Base-by-base conservation (phyloP, 2,329 filamentous ascomycete species). In the Fusarium chuoi region DNA sequence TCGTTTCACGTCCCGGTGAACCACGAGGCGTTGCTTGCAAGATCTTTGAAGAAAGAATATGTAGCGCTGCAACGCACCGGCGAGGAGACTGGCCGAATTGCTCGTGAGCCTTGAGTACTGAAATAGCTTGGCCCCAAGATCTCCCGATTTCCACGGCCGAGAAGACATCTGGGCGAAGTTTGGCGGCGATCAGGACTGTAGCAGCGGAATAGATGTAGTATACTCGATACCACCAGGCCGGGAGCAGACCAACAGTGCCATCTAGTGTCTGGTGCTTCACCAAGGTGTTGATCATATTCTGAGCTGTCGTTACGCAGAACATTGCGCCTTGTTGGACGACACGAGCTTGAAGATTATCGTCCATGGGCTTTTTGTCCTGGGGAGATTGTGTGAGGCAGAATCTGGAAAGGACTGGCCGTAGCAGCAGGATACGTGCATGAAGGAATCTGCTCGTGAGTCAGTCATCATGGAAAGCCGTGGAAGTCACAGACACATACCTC, bases 151-250 rank as follows among this genome's bases (percentile, higher is more conserved):
- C 80, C 0, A 45, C 58, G 0, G 73, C 66, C 0, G 78, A 70
- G 38, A 83, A 82, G 5, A 78, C 67, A 5, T 82, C 80, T 0
- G 82, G 81, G 6, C 81, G 77, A 0, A 83, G 72, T 26, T 79
- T 81, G 2, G 82, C 82, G 0, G 81, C 82, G 6, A 83, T 80
- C 5, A 84, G 76, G 1, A 83, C 75, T 0, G 80, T 82, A 2
- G 82, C 80, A 0, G 82, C 82, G 0, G 81, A 80, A 74, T 82
- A 83, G 22, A 83, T 70, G 22, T 83, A 83, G 62, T 82, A 83
- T 0, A 84, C 76, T 2, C 82, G 74, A 48, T 84, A 83, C 82
- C 82, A 83, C 82, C 82, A 84, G 0, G 82, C 81, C 5, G 82
- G 83, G 0, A 84, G 70, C 1, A 83, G 70, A 0, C 81, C 81